Evolutionary conservation across 805 yeast species (phyloP), one percentile per base, ranked within the genome.

Genomic region (Lipomyces japonicus): DNA sequence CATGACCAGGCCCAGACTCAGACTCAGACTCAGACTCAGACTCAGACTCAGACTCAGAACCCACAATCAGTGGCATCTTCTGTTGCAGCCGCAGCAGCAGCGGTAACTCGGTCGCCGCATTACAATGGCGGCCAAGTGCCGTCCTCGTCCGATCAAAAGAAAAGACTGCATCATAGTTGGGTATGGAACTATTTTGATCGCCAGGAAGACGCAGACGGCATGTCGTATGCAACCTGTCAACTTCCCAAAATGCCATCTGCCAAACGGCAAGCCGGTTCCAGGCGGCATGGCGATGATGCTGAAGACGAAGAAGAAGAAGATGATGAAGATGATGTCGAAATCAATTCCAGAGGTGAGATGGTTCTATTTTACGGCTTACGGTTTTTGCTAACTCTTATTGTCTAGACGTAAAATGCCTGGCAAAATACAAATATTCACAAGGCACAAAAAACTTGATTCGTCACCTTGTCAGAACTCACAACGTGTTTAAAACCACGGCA

Each of bases 401-500:
- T 12, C 10, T 19, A 6, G 37, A 16, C 26, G 39, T 44, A 36
- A 24, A 36, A 19, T 54, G 58, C 43, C 31, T 42, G 6, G 48
- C 58, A 23, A 57, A 54, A 44, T 54, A 54, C 49, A 54, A 54
- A 41, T 54, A 46, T 31, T 44, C 42, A 37, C 58, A 54, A 37
- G 58, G 58, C 31, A 54, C 58, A 10, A 54, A 54, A 53, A 54
- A 54, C 39, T 42, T 54, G 48, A 54, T 54, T 22, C 57, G 58
- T 2, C 58, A 54, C 28, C 50, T 54, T 30, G 39, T 54, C 41
- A 45, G 54, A 26, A 42, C 49, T 2, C 58, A 54, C 42, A 38
- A 49, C 22, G 42, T 54, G 5, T 54, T 54, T 38, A 54, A 54
- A 50, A 54, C 58, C 14, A 47, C 57, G 1, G 47, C 57, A 3